Evolutionary conservation across 768 basidiomycete genomes (phyloP).

Genomic region (Mycena chlorophos): DNA sequence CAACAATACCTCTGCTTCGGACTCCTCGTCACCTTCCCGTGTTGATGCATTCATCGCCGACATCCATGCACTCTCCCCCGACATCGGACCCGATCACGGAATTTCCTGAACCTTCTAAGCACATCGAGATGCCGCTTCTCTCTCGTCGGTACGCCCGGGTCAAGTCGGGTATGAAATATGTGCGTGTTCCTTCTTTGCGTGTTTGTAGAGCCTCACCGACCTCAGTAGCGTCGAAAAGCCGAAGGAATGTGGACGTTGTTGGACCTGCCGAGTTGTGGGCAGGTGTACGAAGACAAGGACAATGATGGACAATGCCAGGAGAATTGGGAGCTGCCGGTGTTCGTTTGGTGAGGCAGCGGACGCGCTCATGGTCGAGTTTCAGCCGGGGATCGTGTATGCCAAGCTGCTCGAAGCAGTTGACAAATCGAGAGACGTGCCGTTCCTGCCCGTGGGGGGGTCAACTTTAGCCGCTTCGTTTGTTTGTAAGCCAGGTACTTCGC

Average conservation of each 20-base stretch:
- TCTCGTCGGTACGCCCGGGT: slow-evolving; percentile 12
- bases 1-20: background rate
- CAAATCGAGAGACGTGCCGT: too few species aligned
- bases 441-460: too few species aligned
- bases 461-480: too few species aligned
- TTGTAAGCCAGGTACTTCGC: too few species aligned
- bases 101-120: background rate
- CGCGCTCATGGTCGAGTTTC: background rate
- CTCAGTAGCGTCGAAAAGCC: slow-evolving; percentile 17
- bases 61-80: slow-evolving; percentile 15
- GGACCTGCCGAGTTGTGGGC: slow-evolving; percentile 18
- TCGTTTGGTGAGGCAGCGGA: slow-evolving; percentile 13
- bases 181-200: background rate
- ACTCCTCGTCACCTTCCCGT: background rate
- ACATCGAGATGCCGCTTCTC: background rate
- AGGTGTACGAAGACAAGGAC: slow-evolving; percentile 7
- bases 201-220: background rate
- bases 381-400: background rate
- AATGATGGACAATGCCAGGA: background rate
- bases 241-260: slow-evolving; percentile 14
- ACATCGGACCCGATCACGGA: slow-evolving; percentile 13
- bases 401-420: slow-evolving; percentile 10
- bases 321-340: too few species aligned
- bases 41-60: background rate
- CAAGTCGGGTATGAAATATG: slow-evolving; percentile 13